Base-by-base conservation (phyloP, 371 early-diverging fungal species). In the Circinella umbellata region DNA sequence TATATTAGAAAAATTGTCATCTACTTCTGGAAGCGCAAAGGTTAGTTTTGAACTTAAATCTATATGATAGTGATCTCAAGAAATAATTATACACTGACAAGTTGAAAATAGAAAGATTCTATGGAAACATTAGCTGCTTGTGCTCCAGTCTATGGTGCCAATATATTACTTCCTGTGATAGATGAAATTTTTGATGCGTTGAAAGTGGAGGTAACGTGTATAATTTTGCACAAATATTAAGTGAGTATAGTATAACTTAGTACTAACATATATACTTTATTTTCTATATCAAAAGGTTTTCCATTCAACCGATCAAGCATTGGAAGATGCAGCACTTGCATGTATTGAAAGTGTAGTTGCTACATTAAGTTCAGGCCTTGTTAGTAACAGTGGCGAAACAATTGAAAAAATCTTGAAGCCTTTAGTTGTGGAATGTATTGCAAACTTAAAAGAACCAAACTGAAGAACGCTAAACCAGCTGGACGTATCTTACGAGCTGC, bases 11-110 rank as follows among this genome's bases (percentile, higher is more conserved):
- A 99, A 98, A 77, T 83, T 98, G 6, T 81, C 92, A 1, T 94
- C 98, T 0, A 89, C 91, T 7, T 93, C 95, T 4, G 89, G 87
- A 3, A 92, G 91, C 69, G 99, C 96, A 39, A 98, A 97, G 89
- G 91, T 94, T 70, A 55, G 63, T 51, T 51, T 51, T 51, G 51
- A n/a, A 0, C 3, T 1, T 3, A 47, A 15, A 15, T 17, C 53
- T 48, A 64, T 38, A 11, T 62, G 18, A 14, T 17, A 17, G 18
- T 14, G n/a, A 15, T 18, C 20, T 47, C 55, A 53, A 42, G 17
- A 59, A 67, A 38, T 38, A 2, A 27, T 66, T 51, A 36, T 42
- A 62, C 53, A 65, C 38, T 35, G 27, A 17, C 14, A 61, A 36
- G 1, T 57, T 34, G 20, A 3, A 59, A 34, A 60, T 61, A 94